phyloP scores from a whole-genome alignment of 2,329 filamentous ascomycete species.

The Diaporthe vexans region DNA sequence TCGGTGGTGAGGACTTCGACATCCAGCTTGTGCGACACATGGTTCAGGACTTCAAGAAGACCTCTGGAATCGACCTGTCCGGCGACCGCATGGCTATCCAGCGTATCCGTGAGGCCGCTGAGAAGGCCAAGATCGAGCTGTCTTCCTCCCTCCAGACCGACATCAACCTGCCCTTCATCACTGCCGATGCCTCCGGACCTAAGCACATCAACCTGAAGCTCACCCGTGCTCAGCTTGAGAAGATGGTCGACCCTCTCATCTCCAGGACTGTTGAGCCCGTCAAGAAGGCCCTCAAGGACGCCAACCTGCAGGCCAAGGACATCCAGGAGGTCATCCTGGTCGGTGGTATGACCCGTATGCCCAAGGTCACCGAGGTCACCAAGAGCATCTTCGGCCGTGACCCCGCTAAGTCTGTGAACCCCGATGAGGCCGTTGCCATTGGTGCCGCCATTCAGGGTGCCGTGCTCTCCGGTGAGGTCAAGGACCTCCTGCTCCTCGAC shows the following conservation, averaged over 20 bases:
- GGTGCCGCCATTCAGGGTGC: constrained; percentile 98
- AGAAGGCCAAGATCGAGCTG: constrained; percentile 99
- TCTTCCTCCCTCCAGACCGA: constrained; percentile 96
- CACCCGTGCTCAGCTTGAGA: constrained; percentile 91
- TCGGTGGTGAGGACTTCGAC: constrained; percentile 98
- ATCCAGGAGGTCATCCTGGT: constrained; percentile 98
- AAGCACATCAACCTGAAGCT: constrained; percentile 99
- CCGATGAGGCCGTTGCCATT: constrained; percentile 97
- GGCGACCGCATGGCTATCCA: constrained; percentile 98
- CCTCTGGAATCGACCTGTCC: constrained; percentile 90
- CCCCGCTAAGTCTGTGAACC: constrained; percentile 98
- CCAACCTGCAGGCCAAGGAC: constrained; percentile 89
- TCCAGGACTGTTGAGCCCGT: constrained; percentile 89
- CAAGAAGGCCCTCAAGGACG: constrained; percentile 97
- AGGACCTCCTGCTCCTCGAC: constrained; percentile 93
- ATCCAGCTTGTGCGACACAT: constrained; percentile 94
- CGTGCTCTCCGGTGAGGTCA: constrained; percentile 96
- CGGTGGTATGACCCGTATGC: constrained; percentile 99
- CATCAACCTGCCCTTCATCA: constrained; percentile 99
- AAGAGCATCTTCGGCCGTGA: constrained; percentile 98
- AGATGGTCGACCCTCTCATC: constrained; percentile 92
- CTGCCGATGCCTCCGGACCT: constrained; percentile 92
- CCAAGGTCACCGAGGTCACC: constrained; percentile 95
- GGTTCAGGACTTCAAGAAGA: constrained; percentile 96
- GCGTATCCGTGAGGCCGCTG: constrained; percentile 97